phyloP scores from a whole-genome alignment of 129 eudicot species.

The Ambrosia trifida region DNA sequence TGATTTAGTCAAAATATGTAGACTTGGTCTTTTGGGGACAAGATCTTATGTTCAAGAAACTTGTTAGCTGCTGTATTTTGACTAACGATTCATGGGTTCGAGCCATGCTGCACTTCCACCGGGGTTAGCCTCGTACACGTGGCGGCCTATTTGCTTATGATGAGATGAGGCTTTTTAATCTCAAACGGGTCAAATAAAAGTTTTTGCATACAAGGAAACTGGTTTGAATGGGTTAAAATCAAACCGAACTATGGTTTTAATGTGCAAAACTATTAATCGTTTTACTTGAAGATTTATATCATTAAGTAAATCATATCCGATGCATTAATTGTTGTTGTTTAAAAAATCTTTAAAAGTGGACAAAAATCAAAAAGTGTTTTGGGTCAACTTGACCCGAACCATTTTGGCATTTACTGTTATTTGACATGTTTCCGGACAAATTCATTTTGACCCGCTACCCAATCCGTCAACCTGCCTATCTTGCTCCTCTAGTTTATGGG shows the following conservation, averaged over 20 bases:
- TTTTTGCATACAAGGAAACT: not conserved
- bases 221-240: not conserved
- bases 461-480: not conserved
- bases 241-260: not conserved
- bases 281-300: not conserved
- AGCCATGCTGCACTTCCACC: constrained; percentile 13
- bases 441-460: constrained; percentile 2
- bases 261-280: not conserved
- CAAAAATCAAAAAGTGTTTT: not conserved
- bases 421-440: not conserved
- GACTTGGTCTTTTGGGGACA: constrained; percentile 20
- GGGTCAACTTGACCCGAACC: not conserved
- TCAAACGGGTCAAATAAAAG: not conserved
- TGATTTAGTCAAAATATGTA: constrained; percentile 33
- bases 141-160: not conserved
- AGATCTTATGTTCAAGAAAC: constrained; percentile 14
- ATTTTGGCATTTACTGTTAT: not conserved
- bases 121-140: not conserved
- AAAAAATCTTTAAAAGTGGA: not conserved
- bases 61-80: constrained; percentile 28
- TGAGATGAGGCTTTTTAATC: not conserved
- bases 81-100: constrained; percentile 31
- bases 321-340: not conserved
- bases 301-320: constrained; percentile 3
- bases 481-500: constrained; percentile 13